Conservation (phyloP, 2,329 filamentous ascomycete species). For the Didymellaceae sp. region DNA sequence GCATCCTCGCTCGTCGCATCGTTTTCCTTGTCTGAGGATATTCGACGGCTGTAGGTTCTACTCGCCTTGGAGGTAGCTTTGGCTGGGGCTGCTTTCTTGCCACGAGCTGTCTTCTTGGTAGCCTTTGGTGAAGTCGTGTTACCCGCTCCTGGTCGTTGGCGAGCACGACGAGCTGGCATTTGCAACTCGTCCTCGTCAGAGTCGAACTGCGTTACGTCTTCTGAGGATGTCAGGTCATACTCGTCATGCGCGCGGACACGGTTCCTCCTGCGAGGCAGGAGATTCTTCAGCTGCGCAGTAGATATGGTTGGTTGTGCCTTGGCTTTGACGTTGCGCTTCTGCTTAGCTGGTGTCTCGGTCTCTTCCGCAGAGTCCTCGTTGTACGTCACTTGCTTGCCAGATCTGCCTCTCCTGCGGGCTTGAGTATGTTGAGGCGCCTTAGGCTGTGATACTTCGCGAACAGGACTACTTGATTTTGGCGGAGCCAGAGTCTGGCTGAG, state of each 20-base stretch:
- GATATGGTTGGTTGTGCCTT: slow-evolving; percentile 45
- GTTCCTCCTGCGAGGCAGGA: slow-evolving; percentile 53
- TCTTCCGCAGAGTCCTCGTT: slow-evolving; percentile 34
- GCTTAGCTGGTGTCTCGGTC: slow-evolving; percentile 31
- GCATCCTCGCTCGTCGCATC: slow-evolving; percentile 34
- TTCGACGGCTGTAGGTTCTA: slow-evolving; percentile 44
- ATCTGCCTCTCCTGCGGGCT: slow-evolving; percentile 26
- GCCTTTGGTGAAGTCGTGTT: slow-evolving; percentile 33
- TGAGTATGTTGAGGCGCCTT: slow-evolving; percentile 23
- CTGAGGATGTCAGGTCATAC: slow-evolving; percentile 51
- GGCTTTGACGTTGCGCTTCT: slow-evolving; percentile 25
- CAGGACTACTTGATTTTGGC: slow-evolving; percentile 52
- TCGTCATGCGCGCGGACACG: slow-evolving; percentile 42
- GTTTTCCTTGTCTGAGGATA: slow-evolving; percentile 54
- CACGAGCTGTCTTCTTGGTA: slow-evolving; percentile 32
- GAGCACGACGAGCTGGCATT: slow-evolving; percentile 33
- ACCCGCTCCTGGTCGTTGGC: slow-evolving; percentile 20
- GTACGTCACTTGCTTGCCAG: slow-evolving; percentile 22
- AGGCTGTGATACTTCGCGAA: slow-evolving; percentile 28
- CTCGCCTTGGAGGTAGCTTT: slow-evolving; percentile 32
- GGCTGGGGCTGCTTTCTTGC: slow-evolving; percentile 29
- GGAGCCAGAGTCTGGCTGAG: slow-evolving; percentile 53
- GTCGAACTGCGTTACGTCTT: slow-evolving; percentile 39
- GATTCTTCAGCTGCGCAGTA: slow-evolving; percentile 53
- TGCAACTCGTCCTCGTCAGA: slow-evolving; percentile 54